Base-by-base conservation (phyloP, 2,329 filamentous ascomycete species). In the Sclerotinia spermophila region DNA sequence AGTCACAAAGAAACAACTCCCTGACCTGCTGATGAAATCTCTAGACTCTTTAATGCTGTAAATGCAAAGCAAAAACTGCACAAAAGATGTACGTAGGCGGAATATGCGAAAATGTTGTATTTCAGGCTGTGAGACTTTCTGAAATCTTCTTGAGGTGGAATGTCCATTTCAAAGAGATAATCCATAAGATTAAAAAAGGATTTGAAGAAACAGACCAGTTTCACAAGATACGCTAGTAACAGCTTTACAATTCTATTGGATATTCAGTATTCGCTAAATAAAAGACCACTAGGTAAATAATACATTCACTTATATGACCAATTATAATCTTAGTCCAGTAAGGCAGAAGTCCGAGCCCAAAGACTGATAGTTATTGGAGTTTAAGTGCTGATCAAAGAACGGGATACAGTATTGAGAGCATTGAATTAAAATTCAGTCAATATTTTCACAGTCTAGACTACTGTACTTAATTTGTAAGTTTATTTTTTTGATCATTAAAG, bases 71-170 rank as follows among this genome's bases (percentile, higher is more conserved):
- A n/a, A 15, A 5, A n/a, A n/a, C n/a, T n/a, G n/a, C n/a, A n/a
- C n/a, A n/a, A n/a, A n/a, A n/a, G n/a, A n/a, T n/a, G n/a, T n/a
- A n/a, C n/a, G n/a, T n/a, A n/a, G n/a, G n/a, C n/a, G n/a, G n/a
- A n/a, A n/a, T n/a, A n/a, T n/a, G n/a, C n/a, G n/a, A n/a, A n/a
- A n/a, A n/a, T n/a, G n/a, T n/a, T n/a, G n/a, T 1, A 1, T n/a
- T n/a, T 15, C 1, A 4, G 24, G 24, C 2, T 1, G 10, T n/a
- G 45, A n/a, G 4, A n/a, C n/a, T n/a, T 15, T n/a, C 4, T 5
- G 6, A 15, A 5, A n/a, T 15, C 24, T 51, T 5, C 24, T 51
- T n/a, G 45, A 15, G n/a, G n/a, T 51, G 4, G 3, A 51, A 5
- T 51, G n/a, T 27, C n/a, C 15, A 17, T 6, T 15, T 27, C 24